phyloP scores from a whole-genome alignment of 352 stramenopile genomes.

The Phytophthora pluvialis region DNA sequence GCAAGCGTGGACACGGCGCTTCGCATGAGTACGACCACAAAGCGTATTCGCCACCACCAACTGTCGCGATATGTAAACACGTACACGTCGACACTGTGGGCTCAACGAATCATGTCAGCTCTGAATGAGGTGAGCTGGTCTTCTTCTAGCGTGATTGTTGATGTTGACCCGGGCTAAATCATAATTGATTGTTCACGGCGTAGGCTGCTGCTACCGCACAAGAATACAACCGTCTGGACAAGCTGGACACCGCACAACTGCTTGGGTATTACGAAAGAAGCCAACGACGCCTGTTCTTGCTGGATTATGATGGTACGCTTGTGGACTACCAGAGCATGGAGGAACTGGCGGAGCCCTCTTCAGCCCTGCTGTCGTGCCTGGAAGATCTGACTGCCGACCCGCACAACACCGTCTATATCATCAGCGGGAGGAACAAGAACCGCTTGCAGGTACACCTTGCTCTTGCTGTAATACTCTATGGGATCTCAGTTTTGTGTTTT shows the following conservation, averaged over 20 bases:
- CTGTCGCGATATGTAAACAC: conserved; percentile 89
- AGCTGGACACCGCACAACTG: conserved; percentile 83
- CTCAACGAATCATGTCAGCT: conserved; percentile 84
- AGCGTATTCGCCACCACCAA: conserved; percentile 87
- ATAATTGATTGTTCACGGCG: not conserved
- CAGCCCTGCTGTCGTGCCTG: conserved; percentile 64
- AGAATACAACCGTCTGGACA: conserved; percentile 90
- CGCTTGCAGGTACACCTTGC: conserved; percentile 49
- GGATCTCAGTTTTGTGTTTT: not conserved
- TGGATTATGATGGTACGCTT: conserved; percentile 89
- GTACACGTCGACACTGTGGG: conserved; percentile 90
- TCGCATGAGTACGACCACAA: conserved; percentile 87
- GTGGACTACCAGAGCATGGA: conserved; percentile 84
- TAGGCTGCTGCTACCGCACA: conserved; percentile 69
- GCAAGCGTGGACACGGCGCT: conserved; percentile 85
- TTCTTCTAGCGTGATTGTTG: not conserved
- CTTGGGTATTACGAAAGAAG: conserved; percentile 87
- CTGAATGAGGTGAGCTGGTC: conserved; percentile 58
- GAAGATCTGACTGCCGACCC: conserved; percentile 74
- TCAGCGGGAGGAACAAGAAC: conserved; percentile 82
- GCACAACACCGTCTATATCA: conserved; percentile 86
- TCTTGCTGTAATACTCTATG: not conserved
- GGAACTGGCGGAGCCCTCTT: conserved; percentile 65
- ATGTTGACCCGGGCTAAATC: not conserved
- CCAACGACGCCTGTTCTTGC: conserved; percentile 79